A percentile compares a stretch with the other conserved stretches of the same genome.
Evolutionary conservation across 1,139 yeast genomes (phyloP).

Genomic region (Candida sp.): DNA sequence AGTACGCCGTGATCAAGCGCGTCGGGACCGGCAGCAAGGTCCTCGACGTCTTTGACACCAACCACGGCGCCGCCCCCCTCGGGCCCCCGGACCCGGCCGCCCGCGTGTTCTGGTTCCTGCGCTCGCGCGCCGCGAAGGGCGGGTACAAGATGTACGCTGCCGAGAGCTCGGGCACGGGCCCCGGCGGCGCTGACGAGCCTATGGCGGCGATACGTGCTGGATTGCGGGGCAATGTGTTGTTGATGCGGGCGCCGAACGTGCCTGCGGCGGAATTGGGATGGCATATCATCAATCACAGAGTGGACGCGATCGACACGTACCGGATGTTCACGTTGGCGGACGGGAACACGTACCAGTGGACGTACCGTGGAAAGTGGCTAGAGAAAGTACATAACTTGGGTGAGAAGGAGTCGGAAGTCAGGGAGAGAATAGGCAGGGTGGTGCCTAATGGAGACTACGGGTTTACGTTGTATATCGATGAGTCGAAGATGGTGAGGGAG

Average conservation of each 20-base stretch:
- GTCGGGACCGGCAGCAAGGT: conserved; percentile 63
- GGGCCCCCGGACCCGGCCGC: conserved; percentile 44
- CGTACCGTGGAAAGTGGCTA: conserved; percentile 58
- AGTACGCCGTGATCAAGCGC: conserved; percentile 53
- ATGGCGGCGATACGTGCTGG: conserved; percentile 66
- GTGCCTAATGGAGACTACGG: conserved; percentile 52
- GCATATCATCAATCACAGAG: conserved; percentile 62
- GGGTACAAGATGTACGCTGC: conserved; percentile 61
- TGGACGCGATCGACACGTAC: conserved; percentile 65
- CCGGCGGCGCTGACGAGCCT: conserved; percentile 55
- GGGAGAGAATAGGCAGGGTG: conserved; percentile 63
- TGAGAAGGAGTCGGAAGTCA: conserved; percentile 63
- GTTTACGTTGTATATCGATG: conserved; percentile 57
- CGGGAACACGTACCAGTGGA: conserved; percentile 68
- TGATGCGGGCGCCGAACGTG: conserved; percentile 51
- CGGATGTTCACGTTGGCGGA: conserved; percentile 62
- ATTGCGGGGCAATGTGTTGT: conserved; percentile 56
- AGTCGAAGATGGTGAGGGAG: conserved; percentile 54
- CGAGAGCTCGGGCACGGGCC: conserved; percentile 40
- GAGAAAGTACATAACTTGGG: conserved; percentile 62
- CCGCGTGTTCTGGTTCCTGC: conserved; percentile 53
- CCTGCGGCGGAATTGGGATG: conserved; percentile 64
- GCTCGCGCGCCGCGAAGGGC: conserved; percentile 69
- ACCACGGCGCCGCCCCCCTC: conserved; percentile 34
- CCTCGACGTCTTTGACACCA: conserved; percentile 55